A percentile compares a stretch with the other conserved stretches of the same genome.
Evolutionary conservation across 495 filamentous ascomycete species (phyloP).

Genomic region (Penicillium lividum): DNA sequence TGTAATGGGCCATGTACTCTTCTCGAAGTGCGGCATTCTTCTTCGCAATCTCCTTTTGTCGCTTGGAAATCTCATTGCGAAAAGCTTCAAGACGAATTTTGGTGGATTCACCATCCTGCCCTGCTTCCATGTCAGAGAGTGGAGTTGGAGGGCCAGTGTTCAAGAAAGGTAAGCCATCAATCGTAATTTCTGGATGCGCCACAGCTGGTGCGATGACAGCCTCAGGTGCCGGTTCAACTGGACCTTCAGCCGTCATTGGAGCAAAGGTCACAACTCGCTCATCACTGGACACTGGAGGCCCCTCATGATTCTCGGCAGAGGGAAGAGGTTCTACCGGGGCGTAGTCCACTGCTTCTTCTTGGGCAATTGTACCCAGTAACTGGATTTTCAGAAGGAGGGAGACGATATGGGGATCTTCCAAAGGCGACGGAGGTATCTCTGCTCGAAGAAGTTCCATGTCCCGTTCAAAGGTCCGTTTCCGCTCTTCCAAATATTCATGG

Average conservation of each 20-base stretch:
- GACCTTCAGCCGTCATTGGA: slow-evolving; percentile 2
- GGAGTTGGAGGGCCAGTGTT: slow-evolving; percentile 49
- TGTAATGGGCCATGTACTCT: slow-evolving; percentile 47
- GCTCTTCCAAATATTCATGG: slow-evolving; percentile 52
- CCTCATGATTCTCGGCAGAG: slow-evolving; percentile 18
- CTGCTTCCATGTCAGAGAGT: slow-evolving; percentile 50
- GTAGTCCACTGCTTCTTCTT: slow-evolving; percentile 19
- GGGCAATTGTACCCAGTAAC: slow-evolving; percentile 43
- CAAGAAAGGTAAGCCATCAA: slow-evolving; percentile 53
- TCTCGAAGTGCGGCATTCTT: slow-evolving; percentile 45
- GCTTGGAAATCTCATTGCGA: slow-evolving; percentile 36
- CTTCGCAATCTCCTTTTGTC: slow-evolving; percentile 42
- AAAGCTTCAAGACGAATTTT: slow-evolving; percentile 40
- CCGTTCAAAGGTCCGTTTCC: slow-evolving; percentile 49
- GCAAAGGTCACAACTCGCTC: slow-evolving; percentile 22
- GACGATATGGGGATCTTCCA: slow-evolving; percentile 49
- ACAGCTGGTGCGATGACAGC: slow-evolving; percentile 14
- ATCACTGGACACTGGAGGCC: background rate
- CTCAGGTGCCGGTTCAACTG: slow-evolving; percentile 14
- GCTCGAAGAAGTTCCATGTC: slow-evolving; percentile 46
- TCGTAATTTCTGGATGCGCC: slow-evolving; percentile 18
- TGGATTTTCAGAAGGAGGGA: slow-evolving; percentile 48
- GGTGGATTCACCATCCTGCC: slow-evolving; percentile 41
- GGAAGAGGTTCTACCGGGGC: slow-evolving; percentile 2
- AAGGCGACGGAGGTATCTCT: slow-evolving; percentile 44